Evolutionary conservation across 1,284 basidiomycete genomes (phyloP).

Genomic region (Cutaneotrichosporon arboriforme): DNA sequence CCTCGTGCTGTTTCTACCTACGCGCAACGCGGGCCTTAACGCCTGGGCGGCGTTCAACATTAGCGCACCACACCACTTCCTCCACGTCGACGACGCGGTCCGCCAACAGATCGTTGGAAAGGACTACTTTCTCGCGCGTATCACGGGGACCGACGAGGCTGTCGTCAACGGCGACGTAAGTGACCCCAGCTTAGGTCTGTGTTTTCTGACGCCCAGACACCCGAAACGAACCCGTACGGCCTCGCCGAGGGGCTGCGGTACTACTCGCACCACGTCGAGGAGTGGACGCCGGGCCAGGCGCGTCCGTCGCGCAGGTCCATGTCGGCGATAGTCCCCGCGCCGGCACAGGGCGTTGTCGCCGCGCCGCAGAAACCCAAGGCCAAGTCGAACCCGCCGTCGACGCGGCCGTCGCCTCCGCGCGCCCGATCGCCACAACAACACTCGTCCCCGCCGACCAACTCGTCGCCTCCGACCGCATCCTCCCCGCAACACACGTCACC

Average conservation of each 20-base stretch:
- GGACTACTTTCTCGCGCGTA: slow-evolving; percentile 92
- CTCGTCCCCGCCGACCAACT: too few species aligned
- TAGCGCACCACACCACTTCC: slow-evolving; percentile 94
- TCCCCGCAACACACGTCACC: too few species aligned
- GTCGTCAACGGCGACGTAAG: slow-evolving; percentile 72
- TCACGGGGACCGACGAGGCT: slow-evolving; percentile 78
- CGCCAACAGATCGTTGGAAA: slow-evolving; percentile 76
- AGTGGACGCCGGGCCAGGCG: slow-evolving; percentile 60
- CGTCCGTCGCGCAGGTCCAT: slow-evolving; percentile 3
- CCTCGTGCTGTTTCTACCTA: slow-evolving; percentile 86
- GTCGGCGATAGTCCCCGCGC: neutral
- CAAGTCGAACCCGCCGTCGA: too few species aligned
- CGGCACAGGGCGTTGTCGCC: neutral
- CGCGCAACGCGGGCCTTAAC: slow-evolving; percentile 82
- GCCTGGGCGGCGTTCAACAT: slow-evolving; percentile 98
- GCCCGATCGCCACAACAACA: neutral
- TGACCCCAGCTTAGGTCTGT: slow-evolving; percentile 4
- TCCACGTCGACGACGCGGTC: slow-evolving; percentile 75
- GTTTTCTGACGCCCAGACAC: slow-evolving; percentile 51
- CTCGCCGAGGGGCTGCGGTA: slow-evolving; percentile 86
- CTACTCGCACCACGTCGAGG: slow-evolving; percentile 87
- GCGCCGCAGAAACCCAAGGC: neutral
- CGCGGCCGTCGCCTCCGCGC: neutral
- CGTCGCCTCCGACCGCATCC: too few species aligned
- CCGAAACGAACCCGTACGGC: slow-evolving; percentile 48